A percentile compares a stretch with the other conserved stretches of the same genome.
These are phyloP conservation scores for Apiotrichum gracile DNA, from an alignment of 1,284 basidiomycete genomes.

Conservation along the genomic window DNA sequence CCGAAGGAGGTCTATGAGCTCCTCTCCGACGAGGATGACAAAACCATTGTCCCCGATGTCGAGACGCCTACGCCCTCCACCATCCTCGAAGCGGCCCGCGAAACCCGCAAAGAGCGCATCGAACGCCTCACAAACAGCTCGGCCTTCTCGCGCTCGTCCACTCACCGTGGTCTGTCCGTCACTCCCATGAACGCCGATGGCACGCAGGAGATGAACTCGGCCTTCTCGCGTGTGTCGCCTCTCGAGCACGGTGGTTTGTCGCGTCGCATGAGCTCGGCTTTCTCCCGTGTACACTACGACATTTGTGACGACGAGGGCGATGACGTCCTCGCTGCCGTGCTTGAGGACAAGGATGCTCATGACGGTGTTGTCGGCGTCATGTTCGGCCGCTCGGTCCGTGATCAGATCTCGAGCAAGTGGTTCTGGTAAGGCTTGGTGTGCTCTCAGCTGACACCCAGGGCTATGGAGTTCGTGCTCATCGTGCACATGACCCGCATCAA, in stretches of 20 bases:
- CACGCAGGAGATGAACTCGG: background rate
- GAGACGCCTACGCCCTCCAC: background rate
- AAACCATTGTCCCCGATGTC: background rate
- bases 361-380: slow-evolving; percentile 40
- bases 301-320: slow-evolving; percentile 22
- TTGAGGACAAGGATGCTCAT: slow-evolving; percentile 24
- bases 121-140: too few species aligned
- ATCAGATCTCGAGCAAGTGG: slow-evolving; percentile 43
- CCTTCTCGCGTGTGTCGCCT: slow-evolving; percentile 2
- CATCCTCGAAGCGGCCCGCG: too few species aligned
- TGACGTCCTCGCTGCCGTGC: slow-evolving; percentile 10
- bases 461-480: slow-evolving; percentile 21
- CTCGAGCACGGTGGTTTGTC: background rate
- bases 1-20: too few species aligned
- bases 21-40: slow-evolving; percentile 3
- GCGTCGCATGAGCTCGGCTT: slow-evolving; percentile 14
- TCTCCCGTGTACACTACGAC: slow-evolving; percentile 23
- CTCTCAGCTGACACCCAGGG: slow-evolving; percentile 1
- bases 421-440: slow-evolving; percentile 27
- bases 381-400: slow-evolving; percentile 28
- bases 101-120: too few species aligned
- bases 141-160: background rate
- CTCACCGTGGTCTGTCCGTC: background rate
- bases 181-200: background rate
- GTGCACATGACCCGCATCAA: slow-evolving; percentile 44